A percentile compares a stretch with the other conserved stretches of the same genome.
Conservation (phyloP, 2,329 filamentous ascomycete species). For the Alternaria hordeiaustralica region DNA sequence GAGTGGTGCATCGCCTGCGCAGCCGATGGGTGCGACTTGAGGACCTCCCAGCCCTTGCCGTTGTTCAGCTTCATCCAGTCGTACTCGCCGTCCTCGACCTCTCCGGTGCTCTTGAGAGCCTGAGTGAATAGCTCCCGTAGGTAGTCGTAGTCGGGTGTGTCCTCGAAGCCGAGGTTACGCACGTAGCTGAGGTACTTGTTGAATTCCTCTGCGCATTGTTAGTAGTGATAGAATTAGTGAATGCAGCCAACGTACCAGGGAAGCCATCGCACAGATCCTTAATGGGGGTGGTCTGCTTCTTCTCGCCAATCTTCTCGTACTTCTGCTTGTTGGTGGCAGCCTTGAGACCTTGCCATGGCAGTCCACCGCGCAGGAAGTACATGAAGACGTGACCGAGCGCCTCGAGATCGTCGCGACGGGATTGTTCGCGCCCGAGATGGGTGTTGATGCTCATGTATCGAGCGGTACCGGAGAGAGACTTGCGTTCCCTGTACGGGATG, state of each 20-base stretch:
- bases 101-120: slow-evolving; percentile 90
- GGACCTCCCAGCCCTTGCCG: slow-evolving; percentile 88
- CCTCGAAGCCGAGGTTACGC: slow-evolving; percentile 96
- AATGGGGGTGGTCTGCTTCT: slow-evolving; percentile 97
- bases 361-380: slow-evolving; percentile 71
- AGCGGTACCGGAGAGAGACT: slow-evolving; percentile 94
- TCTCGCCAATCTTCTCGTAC: slow-evolving; percentile 99
- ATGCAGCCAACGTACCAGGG: slow-evolving; percentile 63
- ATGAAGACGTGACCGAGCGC: slow-evolving; percentile 76
- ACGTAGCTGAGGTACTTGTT: slow-evolving; percentile 98
- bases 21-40: slow-evolving; percentile 72
- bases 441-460: slow-evolving; percentile 99
- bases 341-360: slow-evolving; percentile 73
- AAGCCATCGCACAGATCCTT: slow-evolving; percentile 97
- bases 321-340: slow-evolving; percentile 87
- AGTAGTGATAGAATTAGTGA: slow-evolving; percentile 21
- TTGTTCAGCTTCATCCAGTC: slow-evolving; percentile 99
- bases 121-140: slow-evolving; percentile 95
- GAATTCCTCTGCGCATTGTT: slow-evolving; percentile 74
- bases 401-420: slow-evolving; percentile 92
- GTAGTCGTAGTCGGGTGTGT: slow-evolving; percentile 98
- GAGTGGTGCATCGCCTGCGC: slow-evolving; percentile 77
- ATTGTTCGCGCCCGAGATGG: slow-evolving; percentile 94
- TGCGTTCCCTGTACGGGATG: slow-evolving; percentile 95
- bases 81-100: slow-evolving; percentile 97